These are phyloP conservation scores for Eimeria praecox DNA, from an alignment of 169 alveolate species.

Conservation along the genomic window DNA sequence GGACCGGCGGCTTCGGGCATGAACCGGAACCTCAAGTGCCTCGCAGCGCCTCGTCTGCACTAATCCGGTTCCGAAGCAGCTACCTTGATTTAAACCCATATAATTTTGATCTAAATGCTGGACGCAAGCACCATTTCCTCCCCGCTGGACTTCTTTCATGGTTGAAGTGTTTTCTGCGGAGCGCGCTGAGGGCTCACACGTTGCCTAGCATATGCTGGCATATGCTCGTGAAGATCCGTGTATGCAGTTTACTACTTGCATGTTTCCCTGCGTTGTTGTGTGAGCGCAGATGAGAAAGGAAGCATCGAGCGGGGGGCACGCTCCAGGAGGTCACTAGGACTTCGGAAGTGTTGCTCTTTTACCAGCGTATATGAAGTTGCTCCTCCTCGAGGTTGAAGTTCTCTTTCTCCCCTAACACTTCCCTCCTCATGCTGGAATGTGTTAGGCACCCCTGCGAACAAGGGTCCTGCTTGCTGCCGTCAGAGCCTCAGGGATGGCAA, in stretches of 20 bases:
- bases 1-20: no score
- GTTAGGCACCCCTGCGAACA: neutral
- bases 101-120: neutral
- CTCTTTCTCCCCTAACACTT: neutral
- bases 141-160: neutral
- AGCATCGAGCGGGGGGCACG: slow-evolving; percentile 28
- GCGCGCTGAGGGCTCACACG: neutral
- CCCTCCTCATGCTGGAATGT: neutral
- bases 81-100: neutral
- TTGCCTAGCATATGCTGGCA: neutral
- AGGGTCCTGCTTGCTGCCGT: neutral
- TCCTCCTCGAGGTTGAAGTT: neutral
- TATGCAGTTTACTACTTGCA: neutral
- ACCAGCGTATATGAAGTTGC: neutral
- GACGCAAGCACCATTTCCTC: neutral
- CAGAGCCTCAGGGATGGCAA: neutral
- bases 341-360: neutral
- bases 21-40: neutral
- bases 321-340: slow-evolving; percentile 36
- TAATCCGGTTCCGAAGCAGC: neutral
- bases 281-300: slow-evolving; percentile 58
- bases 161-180: neutral
- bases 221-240: neutral
- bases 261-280: neutral
- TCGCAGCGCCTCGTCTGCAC: no score